A percentile compares a stretch with the other conserved stretches of the same genome.
phyloP scores from a whole-genome alignment of 805 yeast genomes.

The Ogataea methanolica region DNA sequence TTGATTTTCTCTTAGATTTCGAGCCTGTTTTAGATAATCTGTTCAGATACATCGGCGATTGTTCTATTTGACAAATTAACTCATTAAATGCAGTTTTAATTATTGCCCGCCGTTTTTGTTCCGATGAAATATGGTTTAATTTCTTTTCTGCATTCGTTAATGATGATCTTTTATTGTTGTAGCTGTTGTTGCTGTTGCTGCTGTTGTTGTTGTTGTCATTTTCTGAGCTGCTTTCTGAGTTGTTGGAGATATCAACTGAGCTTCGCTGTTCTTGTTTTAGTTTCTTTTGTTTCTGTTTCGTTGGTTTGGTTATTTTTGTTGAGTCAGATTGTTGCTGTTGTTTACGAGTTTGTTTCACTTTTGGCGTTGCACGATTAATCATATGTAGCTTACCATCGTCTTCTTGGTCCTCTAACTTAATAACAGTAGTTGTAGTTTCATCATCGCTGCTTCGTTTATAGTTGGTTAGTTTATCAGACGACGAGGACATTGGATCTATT shows the following conservation, averaged over 20 bases:
- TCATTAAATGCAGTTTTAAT: slow-evolving; percentile 35
- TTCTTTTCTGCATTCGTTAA: slow-evolving; percentile 33
- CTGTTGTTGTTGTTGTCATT: not conserved
- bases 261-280: too few relatives aligned
- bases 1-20: slow-evolving; percentile 20
- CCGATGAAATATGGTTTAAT: slow-evolving; percentile 35
- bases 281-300: too few relatives aligned
- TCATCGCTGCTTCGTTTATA: too few relatives aligned
- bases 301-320: too few relatives aligned
- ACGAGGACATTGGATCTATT: slow-evolving; percentile 25
- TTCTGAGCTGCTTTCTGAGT: too few relatives aligned
- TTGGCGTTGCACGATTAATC: too few relatives aligned
- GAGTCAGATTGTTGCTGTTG: too few relatives aligned
- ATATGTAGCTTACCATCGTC: too few relatives aligned
- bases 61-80: slow-evolving; percentile 25
- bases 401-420: too few relatives aligned
- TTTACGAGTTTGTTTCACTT: too few relatives aligned
- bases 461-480: not conserved
- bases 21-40: slow-evolving; percentile 2
- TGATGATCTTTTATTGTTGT: slow-evolving; percentile 1
- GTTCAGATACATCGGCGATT: slow-evolving; percentile 10
- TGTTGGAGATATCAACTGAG: too few relatives aligned
- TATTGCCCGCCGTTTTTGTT: slow-evolving; percentile 34
- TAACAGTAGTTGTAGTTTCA: too few relatives aligned
- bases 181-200: not conserved